Base-by-base conservation (phyloP, 2,329 filamentous ascomycete species). In the Penicillium freii region DNA sequence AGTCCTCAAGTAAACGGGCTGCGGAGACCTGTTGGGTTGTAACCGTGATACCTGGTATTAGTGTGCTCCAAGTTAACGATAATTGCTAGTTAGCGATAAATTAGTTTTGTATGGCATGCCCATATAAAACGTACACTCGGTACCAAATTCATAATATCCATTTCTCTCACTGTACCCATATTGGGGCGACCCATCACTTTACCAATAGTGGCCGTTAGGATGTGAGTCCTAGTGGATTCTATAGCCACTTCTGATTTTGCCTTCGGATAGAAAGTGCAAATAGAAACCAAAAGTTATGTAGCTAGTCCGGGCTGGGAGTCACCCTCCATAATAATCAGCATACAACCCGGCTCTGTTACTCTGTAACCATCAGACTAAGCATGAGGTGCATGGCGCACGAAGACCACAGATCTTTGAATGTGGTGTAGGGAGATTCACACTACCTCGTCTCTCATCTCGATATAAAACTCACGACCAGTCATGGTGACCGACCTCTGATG, bases 331-430 rank as follows among this genome's bases (percentile, higher is more conserved):
- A 45, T 9, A 4, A 34, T 25, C 7, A 51, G 49, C 38, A 44
- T 51, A 44, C 39, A 44, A 34, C 29, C 49, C 49, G 38, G 49
- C 29, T 51, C 27, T 45, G 49, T 33, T 34, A 34, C 38, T 51
- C 27, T 34, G 39, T 43, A 34, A 27, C 38, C 15, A 33, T 25
- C 7, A 43, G 19, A 25, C 39, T 19, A 27, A 10, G 34, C 7
- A 17, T 50, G 23, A 49, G 23, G n/a, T 49, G 11, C 33, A 39
- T 27, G 23, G n/a, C 29, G 25, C 23, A 39, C 7, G n/a, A 10
- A 21, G 5, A 7, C n/a, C 3, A 25, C 23, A 38, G 23, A 19
- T 13, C 23, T 11, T 29, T 4, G 23, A 17, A 29, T 21, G 3
- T 21, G 47, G 13, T 50, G 17, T 50, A 40, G 23, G 9, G 17